Base-by-base conservation (phyloP, 1,284 basidiomycete genomes). In the Ceratobasidium sp. region DNA sequence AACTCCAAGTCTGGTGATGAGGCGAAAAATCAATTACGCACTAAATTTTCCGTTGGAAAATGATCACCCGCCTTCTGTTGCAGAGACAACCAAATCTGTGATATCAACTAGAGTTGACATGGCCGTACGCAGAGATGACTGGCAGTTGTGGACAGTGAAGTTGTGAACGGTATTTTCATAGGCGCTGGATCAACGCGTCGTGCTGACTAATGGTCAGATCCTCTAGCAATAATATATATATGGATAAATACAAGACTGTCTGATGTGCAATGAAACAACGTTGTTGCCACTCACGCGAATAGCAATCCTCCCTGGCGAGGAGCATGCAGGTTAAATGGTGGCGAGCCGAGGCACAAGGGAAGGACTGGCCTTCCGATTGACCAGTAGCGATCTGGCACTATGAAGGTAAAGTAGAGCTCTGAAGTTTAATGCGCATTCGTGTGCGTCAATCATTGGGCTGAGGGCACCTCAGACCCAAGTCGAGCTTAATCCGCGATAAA, bases 1-100 rank as follows among this genome's bases (percentile, higher is more conserved):
- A 82, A 79, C 39, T 82, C 80, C 82, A 94, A 85, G 53, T 85
- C 91, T 93, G 71, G 36, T 11, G 33, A n/a, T 11, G 33, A 36
- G 33, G 33, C 4, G 33, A 57, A 41, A 42, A 41, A 47, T 36
- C 6, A 71, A 54, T 71, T 66, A 9, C 64, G 72, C 46, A n/a
- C 53, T 21, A 27, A 9, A 25, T 57, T 19, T 54, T 67, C 52
- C 72, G 33, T 11, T 36, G 33, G 11, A 36, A 4, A 36, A 4
- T 11, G 59, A 30, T 11, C 33, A 36, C 33, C 11, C 77, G 87
- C 87, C 86, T 76, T 78, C 75, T 16, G 82, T 81, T 19, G 85
- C 88, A n/a, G 82, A 78, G 13, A 75, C 75, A 69, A 91, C 86
- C 69, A 85, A 68, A 47, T 77, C 77, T 2, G 84, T 87, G 42